phyloP scores from a whole-genome alignment of 768 basidiomycete genomes.

The Phanerochaete carnosa region DNA sequence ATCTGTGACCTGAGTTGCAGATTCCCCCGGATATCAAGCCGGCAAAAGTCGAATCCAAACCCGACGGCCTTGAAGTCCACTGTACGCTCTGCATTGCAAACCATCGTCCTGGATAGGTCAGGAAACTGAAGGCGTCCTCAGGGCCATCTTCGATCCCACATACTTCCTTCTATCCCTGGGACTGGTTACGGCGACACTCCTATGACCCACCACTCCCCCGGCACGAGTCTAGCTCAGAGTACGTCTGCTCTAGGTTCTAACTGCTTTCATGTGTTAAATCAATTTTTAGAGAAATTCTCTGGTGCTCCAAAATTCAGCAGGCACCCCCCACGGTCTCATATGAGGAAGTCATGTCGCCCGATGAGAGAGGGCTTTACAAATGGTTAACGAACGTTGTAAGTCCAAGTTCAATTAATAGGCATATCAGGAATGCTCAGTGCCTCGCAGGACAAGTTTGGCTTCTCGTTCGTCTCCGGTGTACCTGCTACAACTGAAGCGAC shows the following conservation, averaged over 20 bases:
- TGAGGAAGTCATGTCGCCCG: constrained; percentile 65
- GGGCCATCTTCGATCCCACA: constrained; percentile 63
- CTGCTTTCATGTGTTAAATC: not conserved
- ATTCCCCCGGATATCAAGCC: constrained; percentile 76
- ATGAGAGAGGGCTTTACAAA: constrained; percentile 66
- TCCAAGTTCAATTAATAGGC: constrained; percentile 8
- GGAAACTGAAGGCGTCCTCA: constrained; percentile 19
- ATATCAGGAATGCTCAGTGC: not conserved
- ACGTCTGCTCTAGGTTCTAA: not conserved
- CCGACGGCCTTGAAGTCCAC: constrained; percentile 65
- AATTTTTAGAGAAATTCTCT: constrained; percentile 59
- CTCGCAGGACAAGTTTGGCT: constrained; percentile 77
- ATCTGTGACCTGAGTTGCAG: constrained; percentile 35
- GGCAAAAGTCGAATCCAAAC: constrained; percentile 46
- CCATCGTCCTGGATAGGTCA: not conserved
- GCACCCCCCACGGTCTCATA: constrained; percentile 74
- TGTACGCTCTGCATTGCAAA: constrained; percentile 47
- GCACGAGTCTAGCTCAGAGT: constrained; percentile 19
- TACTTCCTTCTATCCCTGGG: constrained; percentile 83
- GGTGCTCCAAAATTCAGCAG: constrained; percentile 75
- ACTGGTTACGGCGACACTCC: constrained; percentile 74
- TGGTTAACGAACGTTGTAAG: constrained; percentile 81
- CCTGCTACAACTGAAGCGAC: constrained; percentile 82
- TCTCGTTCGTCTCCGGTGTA: constrained; percentile 82
- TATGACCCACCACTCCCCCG: constrained; percentile 63